These are phyloP conservation scores for Hanseniaspora valbyensis DNA, from an alignment of 805 yeast species.

Conservation along the genomic window DNA sequence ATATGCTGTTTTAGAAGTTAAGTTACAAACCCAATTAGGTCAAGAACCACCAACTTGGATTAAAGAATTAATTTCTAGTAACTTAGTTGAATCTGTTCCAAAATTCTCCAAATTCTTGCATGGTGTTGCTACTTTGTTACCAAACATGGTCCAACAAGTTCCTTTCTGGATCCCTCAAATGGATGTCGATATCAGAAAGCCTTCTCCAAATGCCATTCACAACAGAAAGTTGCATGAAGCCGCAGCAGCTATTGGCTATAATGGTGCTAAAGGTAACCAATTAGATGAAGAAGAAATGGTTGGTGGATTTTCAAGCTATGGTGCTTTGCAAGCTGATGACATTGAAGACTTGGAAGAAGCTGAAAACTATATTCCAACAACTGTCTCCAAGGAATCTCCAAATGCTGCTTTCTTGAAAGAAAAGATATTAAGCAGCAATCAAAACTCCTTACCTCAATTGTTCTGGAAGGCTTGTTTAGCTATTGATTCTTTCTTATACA, in stretches of 20 bases:
- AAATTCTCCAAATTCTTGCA: constrained; percentile 95
- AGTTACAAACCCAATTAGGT: constrained; percentile 93
- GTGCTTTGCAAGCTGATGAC: constrained; percentile 34
- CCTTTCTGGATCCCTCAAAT: constrained; percentile 98
- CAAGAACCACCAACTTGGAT: constrained; percentile 99
- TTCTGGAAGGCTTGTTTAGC: constrained; percentile 21
- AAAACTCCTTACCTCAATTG: constrained; percentile 21
- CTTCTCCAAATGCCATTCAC: constrained; percentile 35
- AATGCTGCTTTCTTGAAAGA: constrained; percentile 28
- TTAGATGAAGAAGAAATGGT: constrained; percentile 28
- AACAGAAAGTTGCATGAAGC: no score
- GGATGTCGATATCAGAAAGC: constrained; percentile 87
- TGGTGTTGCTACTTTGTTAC: constrained; percentile 85
- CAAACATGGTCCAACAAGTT: constrained; percentile 68
- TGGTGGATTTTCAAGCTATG: constrained; percentile 26
- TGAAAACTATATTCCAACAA: constrained; percentile 39
- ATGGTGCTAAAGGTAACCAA: constrained; percentile 24
- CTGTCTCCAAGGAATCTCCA: constrained; percentile 20
- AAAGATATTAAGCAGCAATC: constrained; percentile 16
- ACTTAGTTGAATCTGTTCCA: constrained; percentile 95
- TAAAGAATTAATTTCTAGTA: constrained; percentile 78
- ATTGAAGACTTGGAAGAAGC: constrained; percentile 62
- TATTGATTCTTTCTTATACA: constrained; percentile 39
- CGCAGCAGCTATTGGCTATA: constrained; percentile 17
- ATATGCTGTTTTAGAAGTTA: constrained; percentile 93